Percentiles rank a stretch among this genome's conserved stretches.
Evolutionary conservation across 2,329 filamentous ascomycete genomes (phyloP).

Genomic region (Ambrosiella beaveri): DNA sequence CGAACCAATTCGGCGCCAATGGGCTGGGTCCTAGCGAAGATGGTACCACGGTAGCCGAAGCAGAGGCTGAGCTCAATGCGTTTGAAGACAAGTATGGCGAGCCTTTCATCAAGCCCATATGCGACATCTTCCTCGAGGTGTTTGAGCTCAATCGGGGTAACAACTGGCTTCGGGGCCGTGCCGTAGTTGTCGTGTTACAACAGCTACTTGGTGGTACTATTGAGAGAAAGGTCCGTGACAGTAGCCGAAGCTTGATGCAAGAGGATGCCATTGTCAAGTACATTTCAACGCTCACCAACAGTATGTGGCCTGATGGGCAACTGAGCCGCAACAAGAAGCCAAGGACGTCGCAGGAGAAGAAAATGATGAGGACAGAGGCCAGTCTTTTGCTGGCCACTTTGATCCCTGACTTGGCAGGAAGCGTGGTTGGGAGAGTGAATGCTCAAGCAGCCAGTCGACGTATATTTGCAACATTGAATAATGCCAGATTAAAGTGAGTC

Average conservation of each 20-base stretch:
- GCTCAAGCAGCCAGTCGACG: slow-evolving; percentile 78
- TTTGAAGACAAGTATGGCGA: slow-evolving; percentile 82
- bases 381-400: slow-evolving; percentile 77
- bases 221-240: slow-evolving; percentile 84
- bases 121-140: slow-evolving; percentile 87
- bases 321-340: slow-evolving; percentile 31
- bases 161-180: slow-evolving; percentile 90
- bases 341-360: slow-evolving; percentile 55
- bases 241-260: slow-evolving; percentile 52
- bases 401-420: slow-evolving; percentile 77
- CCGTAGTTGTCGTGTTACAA: slow-evolving; percentile 89
- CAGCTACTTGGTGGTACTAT: slow-evolving; percentile 92
- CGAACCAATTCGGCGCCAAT: slow-evolving; percentile 40
- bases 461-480: slow-evolving; percentile 83
- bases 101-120: slow-evolving; percentile 96
- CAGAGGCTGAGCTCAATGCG: slow-evolving; percentile 81
- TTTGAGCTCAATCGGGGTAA: slow-evolving; percentile 91
- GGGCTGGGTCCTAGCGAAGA: slow-evolving; percentile 35
- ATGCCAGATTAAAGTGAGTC: slow-evolving; percentile 70
- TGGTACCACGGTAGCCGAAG: slow-evolving; percentile 46
- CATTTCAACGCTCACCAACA: slow-evolving; percentile 53
- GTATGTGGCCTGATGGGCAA: slow-evolving; percentile 64
- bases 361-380: slow-evolving; percentile 68
- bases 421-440: slow-evolving; percentile 82
- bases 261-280: slow-evolving; percentile 68